Conservation (phyloP, 2,329 filamentous ascomycete species). For the Epicoccum nigrum region DNA sequence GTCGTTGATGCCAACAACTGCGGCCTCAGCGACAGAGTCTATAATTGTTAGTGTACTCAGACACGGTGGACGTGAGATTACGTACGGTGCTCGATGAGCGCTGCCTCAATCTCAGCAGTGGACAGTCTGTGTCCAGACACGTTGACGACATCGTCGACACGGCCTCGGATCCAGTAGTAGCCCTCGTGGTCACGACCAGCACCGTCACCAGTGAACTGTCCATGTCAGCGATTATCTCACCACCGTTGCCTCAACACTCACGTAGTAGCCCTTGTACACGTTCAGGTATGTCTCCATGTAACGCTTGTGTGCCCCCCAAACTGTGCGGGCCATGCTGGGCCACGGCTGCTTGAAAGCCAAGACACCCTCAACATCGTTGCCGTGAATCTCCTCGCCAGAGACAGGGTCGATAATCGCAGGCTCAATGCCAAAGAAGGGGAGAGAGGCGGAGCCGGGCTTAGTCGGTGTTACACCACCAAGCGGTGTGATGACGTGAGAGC, state of each 20-base stretch:
- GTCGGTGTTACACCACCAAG: conserved; percentile 92
- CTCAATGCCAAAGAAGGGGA: conserved; percentile 98
- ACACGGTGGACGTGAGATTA: not conserved
- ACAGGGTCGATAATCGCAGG: conserved; percentile 97
- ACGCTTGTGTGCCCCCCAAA: conserved; percentile 96
- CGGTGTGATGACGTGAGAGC: conserved; percentile 93
- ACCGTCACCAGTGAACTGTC: conserved; percentile 86
- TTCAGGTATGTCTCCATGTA: conserved; percentile 99
- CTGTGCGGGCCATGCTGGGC: conserved; percentile 98
- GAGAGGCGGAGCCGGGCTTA: conserved; percentile 92
- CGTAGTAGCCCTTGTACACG: conserved; percentile 97
- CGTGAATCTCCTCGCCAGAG: conserved; percentile 88
- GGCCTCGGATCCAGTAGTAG: conserved; percentile 99
- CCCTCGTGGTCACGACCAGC: conserved; percentile 96
- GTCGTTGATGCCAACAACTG: conserved; percentile 90
- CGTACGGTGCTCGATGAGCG: conserved; percentile 84
- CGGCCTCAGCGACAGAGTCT: conserved; percentile 85
- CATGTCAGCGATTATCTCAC: conserved; percentile 23
- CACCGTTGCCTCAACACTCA: conserved; percentile 56
- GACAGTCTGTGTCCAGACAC: conserved; percentile 95
- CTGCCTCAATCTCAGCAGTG: conserved; percentile 97
- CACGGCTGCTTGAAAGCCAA: conserved; percentile 96
- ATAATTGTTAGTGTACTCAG: conserved; percentile 26
- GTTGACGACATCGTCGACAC: conserved; percentile 98
- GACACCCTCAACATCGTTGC: conserved; percentile 97